Percentiles rank a stretch among this genome's conserved stretches.
These are phyloP conservation scores for Trifolium dubium DNA, from an alignment of 306 rosid genomes.

Conservation along the genomic window DNA sequence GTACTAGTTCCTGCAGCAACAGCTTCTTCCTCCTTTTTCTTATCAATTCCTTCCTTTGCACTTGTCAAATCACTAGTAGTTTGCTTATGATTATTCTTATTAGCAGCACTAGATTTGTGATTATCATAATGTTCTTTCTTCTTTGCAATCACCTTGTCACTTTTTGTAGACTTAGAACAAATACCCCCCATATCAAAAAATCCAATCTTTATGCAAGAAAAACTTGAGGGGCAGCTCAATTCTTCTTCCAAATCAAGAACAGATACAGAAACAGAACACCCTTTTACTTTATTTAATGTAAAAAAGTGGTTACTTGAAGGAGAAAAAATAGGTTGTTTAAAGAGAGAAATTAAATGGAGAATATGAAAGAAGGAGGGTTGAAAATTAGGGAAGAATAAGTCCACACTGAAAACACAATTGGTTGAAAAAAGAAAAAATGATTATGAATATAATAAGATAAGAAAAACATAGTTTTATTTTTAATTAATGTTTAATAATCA, in stretches of 20 bases:
- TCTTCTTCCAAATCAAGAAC: slow-evolving; percentile 38
- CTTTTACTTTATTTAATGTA: not conserved
- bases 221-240: slow-evolving; percentile 27
- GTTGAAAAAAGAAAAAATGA: slow-evolving; percentile 21
- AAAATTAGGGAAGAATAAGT: slow-evolving; percentile 46
- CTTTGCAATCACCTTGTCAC: slow-evolving; percentile 45
- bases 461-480: not conserved
- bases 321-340: slow-evolving; percentile 20
- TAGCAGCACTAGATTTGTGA: slow-evolving; percentile 43
- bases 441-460: slow-evolving; percentile 1
- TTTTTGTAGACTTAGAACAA: slow-evolving; percentile 62
- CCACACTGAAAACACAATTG: slow-evolving; percentile 41
- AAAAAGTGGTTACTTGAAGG: not conserved
- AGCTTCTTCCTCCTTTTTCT: slow-evolving; percentile 39
- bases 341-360: no score
- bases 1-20: slow-evolving; percentile 18
- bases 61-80: slow-evolving; percentile 38
- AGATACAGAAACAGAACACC: slow-evolving; percentile 1
- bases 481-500: no score
- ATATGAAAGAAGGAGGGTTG: slow-evolving; percentile 31
- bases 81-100: slow-evolving; percentile 29
- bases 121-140: slow-evolving; percentile 34
- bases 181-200: slow-evolving; percentile 67
- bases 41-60: slow-evolving; percentile 38
- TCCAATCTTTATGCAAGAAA: not conserved